Percentiles rank a stretch among this genome's conserved stretches.
phyloP scores from a whole-genome alignment of 2,329 filamentous ascomycete species.

The Fonsecaea erecta region DNA sequence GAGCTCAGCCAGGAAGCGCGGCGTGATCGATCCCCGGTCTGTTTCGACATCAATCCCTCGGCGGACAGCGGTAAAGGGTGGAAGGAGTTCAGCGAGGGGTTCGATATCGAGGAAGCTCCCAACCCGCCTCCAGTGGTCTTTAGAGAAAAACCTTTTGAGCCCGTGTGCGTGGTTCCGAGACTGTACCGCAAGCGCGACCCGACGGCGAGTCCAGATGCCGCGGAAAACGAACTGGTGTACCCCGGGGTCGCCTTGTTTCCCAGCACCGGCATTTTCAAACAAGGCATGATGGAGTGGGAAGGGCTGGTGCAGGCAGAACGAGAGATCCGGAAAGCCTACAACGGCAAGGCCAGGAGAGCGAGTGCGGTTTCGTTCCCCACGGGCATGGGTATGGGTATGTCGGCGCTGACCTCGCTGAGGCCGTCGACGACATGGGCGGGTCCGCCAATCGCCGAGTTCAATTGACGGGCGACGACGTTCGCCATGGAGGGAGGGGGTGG shows the following conservation, averaged over 20 bases:
- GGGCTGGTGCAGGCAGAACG: neutral
- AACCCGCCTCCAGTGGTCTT: neutral
- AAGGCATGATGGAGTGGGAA: slow-evolving; percentile 7
- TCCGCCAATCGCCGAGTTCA: neutral
- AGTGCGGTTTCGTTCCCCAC: neutral
- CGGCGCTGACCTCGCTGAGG: neutral
- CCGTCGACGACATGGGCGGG: neutral
- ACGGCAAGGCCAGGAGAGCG: slow-evolving; percentile 5
- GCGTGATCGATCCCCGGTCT: slow-evolving; percentile 10
- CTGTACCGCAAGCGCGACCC: too few species aligned
- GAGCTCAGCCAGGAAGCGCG: slow-evolving; percentile 1
- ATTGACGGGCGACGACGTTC: neutral
- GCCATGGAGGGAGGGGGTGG: too few species aligned
- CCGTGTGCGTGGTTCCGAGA: slow-evolving; percentile 4
- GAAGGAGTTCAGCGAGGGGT: slow-evolving; percentile 6
- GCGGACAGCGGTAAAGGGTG: neutral
- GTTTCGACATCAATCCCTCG: neutral
- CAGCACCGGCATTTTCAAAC: slow-evolving; percentile 7
- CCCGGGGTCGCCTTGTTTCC: slow-evolving; percentile 9
- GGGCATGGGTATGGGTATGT: neutral
- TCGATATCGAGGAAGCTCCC: neutral
- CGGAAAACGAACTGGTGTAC: slow-evolving; percentile 1
- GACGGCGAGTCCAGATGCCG: neutral
- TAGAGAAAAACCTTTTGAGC: neutral
- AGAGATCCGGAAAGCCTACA: neutral